Evolutionary conservation across 768 basidiomycete species (phyloP), one percentile per base, ranked within the genome.

Genomic region (Termitomyces sp.): DNA sequence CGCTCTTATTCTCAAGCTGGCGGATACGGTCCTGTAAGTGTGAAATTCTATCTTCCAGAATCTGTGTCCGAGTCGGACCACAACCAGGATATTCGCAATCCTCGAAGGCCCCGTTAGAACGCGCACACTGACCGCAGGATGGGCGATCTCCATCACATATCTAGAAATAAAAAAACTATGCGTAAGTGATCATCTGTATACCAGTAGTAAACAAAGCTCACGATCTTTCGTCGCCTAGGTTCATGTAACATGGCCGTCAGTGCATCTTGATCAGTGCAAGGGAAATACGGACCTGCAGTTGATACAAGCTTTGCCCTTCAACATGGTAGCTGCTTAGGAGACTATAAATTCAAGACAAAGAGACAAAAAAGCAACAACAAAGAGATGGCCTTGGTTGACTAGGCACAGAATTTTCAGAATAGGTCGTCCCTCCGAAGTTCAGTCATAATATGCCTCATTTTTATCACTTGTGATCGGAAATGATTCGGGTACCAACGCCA

Each of bases 281-380:
- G 51, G 41, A 3, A 30, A 37, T 12, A 64, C 76, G 53, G 17
- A 80, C 80, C 77, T 73, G 69, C 81, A 82, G n/a, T 78, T 73
- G 6, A 79, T 61, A 54, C 81, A 82, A 12, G 81, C 81, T 56
- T 73, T 74, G 9, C 81, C 80, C 25, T 64, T 64, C 32, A 61
- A 49, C 49, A 61, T 58, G 11, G 41, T 44, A 2, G 64, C 93
- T 86, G 62, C 91, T 88, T 12, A 94, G 80, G 70, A 88, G 88
- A 91, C 74, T 65, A 94, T 77, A 3, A 86, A 14, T 88, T 5
- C 30, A 23, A 21, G 27, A 40, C 7, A 9, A 14, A 8, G 17
- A 25, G 35, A 23, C n/a, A n/a, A n/a, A n/a, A n/a, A n/a, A n/a
- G n/a, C n/a, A n/a, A n/a, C n/a, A n/a, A n/a, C n/a, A n/a, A n/a